Evolutionary conservation across 2,329 filamentous ascomycete species (phyloP), one percentile per base, ranked within the genome.

Genomic region (Fusarium transvaalense): DNA sequence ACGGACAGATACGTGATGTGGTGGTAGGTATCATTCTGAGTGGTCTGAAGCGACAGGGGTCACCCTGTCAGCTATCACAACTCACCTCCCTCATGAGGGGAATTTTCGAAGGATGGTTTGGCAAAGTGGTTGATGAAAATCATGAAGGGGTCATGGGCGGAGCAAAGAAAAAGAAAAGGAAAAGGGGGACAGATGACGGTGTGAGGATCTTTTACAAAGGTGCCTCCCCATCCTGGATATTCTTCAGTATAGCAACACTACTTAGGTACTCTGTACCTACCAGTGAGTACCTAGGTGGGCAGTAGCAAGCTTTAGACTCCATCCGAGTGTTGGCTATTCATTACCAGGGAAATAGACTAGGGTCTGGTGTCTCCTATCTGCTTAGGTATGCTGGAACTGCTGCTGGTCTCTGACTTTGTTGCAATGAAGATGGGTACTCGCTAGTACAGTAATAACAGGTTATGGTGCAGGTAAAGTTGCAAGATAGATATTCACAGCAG

Each of bases 1-100:
- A 48, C 39, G 56, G 39, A 62, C 25, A 21, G 31, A 42, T 60
- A 39, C 23, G 29, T 45, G 54, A 54, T 51, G 25, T 53, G 42
- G 35, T 59, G 48, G 37, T 37, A 52, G 42, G 59, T 43, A 37
- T 35, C 43, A 68, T 52, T 27, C 35, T 32, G 37, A 37, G 60
- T 48, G 55, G 66, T 41, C 58, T 46, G 45, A 34, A 43, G 15
- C 46, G 43, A 41, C 59, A 70, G 43, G 67, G 61, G 56, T 37
- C 35, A 42, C 51, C 68, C 46, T 56, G 68, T 41, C 38, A 63
- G 37, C 34, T 29, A 63, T 56, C 56, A 53, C 34, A 54, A 37
- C 47, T 29, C n/a, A 41, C 38, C 21, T 58, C 27, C 52, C 23
- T 6, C n/a, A n/a, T n/a, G 55, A 55, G 25, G 48, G 38, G 39